Conservation (phyloP, 2,329 filamentous ascomycete genomes). For the Alternaria gaisen region DNA sequence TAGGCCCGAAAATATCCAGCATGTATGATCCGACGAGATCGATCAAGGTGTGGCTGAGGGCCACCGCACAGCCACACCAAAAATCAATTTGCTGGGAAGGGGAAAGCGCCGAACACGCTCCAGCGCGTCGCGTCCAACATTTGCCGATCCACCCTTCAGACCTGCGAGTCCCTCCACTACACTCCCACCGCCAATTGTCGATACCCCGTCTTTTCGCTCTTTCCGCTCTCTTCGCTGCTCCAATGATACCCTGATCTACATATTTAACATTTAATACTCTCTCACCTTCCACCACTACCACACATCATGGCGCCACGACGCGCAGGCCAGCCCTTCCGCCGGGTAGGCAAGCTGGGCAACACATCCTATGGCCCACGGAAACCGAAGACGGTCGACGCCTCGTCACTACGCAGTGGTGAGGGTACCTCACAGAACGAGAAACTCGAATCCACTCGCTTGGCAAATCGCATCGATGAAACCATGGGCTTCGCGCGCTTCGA, state of each 20-base stretch:
- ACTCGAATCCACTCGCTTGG: conserved; percentile 82
- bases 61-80: conserved; percentile 19
- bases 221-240: conserved; percentile 30
- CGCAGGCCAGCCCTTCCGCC: conserved; percentile 52
- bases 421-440: conserved; percentile 92
- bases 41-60: background rate
- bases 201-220: conserved; percentile 27
- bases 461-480: conserved; percentile 88
- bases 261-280: conserved; percentile 35
- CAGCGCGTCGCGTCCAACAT: conserved; percentile 34
- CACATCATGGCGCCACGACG: conserved; percentile 57
- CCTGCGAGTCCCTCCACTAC: conserved; percentile 20
- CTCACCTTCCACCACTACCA: conserved; percentile 22
- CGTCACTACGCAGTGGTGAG: conserved; percentile 77
- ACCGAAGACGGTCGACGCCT: conserved; percentile 81
- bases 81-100: conserved; percentile 38
- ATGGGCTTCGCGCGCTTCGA: conserved; percentile 96
- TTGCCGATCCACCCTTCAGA: conserved; percentile 22
- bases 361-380: conserved; percentile 62
- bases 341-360: conserved; percentile 54
- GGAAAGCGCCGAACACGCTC: conserved; percentile 30
- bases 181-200: conserved; percentile 19
- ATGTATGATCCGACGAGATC: conserved; percentile 28
- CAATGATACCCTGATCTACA: conserved; percentile 45
- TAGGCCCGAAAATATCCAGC: conserved; percentile 37